Conservation (phyloP, 768 basidiomycete genomes). For the Leucosporidium scottii region DNA sequence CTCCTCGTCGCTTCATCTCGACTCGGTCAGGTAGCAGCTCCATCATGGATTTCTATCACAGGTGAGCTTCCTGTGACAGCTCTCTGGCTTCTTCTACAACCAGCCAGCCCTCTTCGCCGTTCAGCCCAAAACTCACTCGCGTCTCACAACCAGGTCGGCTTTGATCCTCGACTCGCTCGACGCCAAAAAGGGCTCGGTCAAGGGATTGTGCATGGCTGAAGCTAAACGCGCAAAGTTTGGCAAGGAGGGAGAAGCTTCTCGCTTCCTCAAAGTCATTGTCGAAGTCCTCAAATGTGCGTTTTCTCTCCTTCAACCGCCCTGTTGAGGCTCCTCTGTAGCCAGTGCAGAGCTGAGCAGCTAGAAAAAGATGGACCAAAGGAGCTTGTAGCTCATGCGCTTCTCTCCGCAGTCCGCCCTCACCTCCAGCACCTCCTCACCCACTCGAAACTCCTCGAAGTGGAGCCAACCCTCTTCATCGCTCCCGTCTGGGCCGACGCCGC, state of each 20-base stretch:
- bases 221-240: constrained; percentile 17
- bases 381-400: not conserved
- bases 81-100: not conserved
- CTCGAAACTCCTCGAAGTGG: constrained; percentile 25
- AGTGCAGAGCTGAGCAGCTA: not conserved
- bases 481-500: constrained; percentile 18
- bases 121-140: too few relatives aligned
- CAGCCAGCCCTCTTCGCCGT: too few relatives aligned
- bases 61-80: too few relatives aligned
- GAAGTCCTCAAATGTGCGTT: constrained; percentile 86
- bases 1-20: too few relatives aligned
- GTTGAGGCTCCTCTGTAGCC: too few relatives aligned
- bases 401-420: constrained; percentile 24
- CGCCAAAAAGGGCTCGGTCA: constrained; percentile 84
- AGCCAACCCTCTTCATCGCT: constrained; percentile 31
- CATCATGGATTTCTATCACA: constrained; percentile 34
- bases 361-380: too few relatives aligned
- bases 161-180: constrained; percentile 76
- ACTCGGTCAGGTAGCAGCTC: not conserved
- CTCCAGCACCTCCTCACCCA: constrained; percentile 22
- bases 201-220: constrained; percentile 70
- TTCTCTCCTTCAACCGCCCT: not conserved
- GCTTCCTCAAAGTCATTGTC: constrained; percentile 57
- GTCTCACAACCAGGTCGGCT: constrained; percentile 45
- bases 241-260: constrained; percentile 25